A percentile compares a stretch with the other conserved stretches of the same genome.
Conservation (phyloP, 176 grass and related monocot species). For the Eremochloa ophiuroides region DNA sequence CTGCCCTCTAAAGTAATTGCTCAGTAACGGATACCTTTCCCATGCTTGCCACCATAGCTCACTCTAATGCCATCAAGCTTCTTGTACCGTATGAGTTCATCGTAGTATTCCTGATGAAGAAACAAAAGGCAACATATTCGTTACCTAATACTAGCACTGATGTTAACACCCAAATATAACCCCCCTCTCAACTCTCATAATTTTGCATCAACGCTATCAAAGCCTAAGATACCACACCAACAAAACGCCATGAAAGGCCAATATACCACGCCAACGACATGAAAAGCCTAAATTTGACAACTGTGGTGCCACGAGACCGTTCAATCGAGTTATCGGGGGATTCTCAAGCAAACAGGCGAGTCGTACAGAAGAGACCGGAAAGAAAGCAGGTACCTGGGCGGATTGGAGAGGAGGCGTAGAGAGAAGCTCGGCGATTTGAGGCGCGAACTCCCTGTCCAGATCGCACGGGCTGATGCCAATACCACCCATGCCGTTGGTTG, state of each 20-base stretch:
- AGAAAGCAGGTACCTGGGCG: slow-evolving; percentile 29
- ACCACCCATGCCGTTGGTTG: slow-evolving; percentile 10
- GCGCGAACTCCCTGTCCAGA: slow-evolving; percentile 59
- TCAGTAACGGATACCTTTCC: slow-evolving; percentile 57
- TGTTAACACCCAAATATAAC: not conserved
- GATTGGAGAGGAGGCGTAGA: slow-evolving; percentile 48
- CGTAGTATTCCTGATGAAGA: slow-evolving; percentile 66
- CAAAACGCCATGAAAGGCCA: not conserved
- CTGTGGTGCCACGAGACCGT: not conserved
- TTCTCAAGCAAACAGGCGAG: not conserved
- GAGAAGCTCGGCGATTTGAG: slow-evolving; percentile 73
- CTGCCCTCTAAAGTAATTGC: not conserved
- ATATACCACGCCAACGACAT: not conserved
- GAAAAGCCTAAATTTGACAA: not conserved
- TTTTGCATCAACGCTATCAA: not conserved
- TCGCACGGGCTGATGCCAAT: slow-evolving; percentile 41
- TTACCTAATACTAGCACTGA: not conserved
- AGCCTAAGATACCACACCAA: too few relatives aligned
- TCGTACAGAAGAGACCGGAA: not conserved
- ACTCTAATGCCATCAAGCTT: slow-evolving; percentile 63
- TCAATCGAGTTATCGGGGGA: not conserved
- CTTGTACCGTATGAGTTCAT: slow-evolving; percentile 47
- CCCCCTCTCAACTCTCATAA: not conserved
- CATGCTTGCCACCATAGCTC: slow-evolving; percentile 50
- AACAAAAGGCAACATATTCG: not conserved